These are phyloP conservation scores for Mallotus japonicus DNA, from an alignment of 441 rosid genomes.

Conservation along the genomic window DNA sequence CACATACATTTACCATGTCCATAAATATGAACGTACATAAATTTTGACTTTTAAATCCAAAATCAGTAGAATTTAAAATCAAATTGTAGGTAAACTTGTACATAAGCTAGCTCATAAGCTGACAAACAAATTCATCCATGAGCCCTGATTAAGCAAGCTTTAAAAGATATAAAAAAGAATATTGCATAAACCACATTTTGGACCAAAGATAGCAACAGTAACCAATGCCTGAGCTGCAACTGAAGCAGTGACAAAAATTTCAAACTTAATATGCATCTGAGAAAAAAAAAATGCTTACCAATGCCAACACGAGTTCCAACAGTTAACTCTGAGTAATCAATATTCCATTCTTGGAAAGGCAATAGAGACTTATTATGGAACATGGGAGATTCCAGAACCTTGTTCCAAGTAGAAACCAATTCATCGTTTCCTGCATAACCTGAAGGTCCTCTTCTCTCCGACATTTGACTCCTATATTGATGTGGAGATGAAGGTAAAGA, in stretches of 20 bases:
- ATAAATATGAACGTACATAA: too few relatives aligned
- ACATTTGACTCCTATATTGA: conserved; percentile 61
- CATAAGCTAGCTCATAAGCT: not conserved
- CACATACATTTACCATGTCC: too few relatives aligned
- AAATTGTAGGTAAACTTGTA: too few relatives aligned
- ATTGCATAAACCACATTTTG: not conserved
- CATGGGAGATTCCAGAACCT: conserved; percentile 87
- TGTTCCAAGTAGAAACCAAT: conserved; percentile 70
- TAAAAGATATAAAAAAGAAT: too few relatives aligned
- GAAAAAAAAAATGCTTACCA: conserved; percentile 46
- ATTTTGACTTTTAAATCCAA: too few relatives aligned
- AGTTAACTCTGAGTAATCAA: conserved; percentile 86
- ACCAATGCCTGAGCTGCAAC: not conserved
- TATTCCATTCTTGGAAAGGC: conserved; percentile 91
- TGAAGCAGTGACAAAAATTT: not conserved
- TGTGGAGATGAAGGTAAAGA: conserved; percentile 97
- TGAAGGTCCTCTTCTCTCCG: conserved; percentile 54
- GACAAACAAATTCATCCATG: not conserved
- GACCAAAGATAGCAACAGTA: not conserved
- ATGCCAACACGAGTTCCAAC: conserved; percentile 99
- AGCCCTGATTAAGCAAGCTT: not conserved
- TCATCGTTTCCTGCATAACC: conserved; percentile 47
- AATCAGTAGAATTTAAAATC: too few relatives aligned
- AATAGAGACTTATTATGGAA: conserved; percentile 72
- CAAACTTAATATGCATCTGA: not conserved